Base-by-base conservation (phyloP, 1,284 basidiomycete genomes). In the Fomitiporia mediterranea region DNA sequence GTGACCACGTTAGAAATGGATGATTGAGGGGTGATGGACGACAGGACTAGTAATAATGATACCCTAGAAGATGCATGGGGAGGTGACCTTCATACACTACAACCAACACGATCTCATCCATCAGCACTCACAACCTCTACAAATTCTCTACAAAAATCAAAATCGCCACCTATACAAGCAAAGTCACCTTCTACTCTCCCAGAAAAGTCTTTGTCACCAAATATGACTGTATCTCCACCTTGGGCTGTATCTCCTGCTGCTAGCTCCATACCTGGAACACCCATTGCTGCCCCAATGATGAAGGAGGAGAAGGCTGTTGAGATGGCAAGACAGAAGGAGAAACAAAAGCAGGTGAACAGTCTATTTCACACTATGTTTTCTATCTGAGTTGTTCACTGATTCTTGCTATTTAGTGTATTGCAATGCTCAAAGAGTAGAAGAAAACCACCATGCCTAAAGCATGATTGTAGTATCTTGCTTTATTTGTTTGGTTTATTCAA, bases 271-370 rank as follows among this genome's bases (percentile, higher is more conserved):
- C 52, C 52, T 23, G 23, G 35, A 4, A 55, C 63, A 17, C 58
- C 67, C 11, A 68, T 65, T 39, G 69, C 70, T 19, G 68, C 66
- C 2, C 68, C 73, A 3, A 76, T 93, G 77, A 80, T 81, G 37
- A 94, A 92, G 67, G 93, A 94, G 69, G 91, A 94, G 62, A 94
- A 88, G 70, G 89, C 89, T 0, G 83, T 81, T 25, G 93, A 95
- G 73, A 90, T 95, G 84, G 87, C 88, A 13, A 77, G 89, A 59
- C 74, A 92, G 59, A 87, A 93, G 65, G 93, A 95, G 68, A 92
- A 95, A 69, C 75, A 93, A 48, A 92, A 89, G 69, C 80, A 87
- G 76, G 89, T 88, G n/a, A n/a, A n/a, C 51, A 34, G 80, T 63
- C 25, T n/a, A n/a, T 27, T n/a, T 63, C 17, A 48, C n/a, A n/a